Percentiles rank a stretch among this genome's conserved stretches.
Conservation (phyloP, 805 yeast species). For the Candida khao-thaluensis region DNA sequence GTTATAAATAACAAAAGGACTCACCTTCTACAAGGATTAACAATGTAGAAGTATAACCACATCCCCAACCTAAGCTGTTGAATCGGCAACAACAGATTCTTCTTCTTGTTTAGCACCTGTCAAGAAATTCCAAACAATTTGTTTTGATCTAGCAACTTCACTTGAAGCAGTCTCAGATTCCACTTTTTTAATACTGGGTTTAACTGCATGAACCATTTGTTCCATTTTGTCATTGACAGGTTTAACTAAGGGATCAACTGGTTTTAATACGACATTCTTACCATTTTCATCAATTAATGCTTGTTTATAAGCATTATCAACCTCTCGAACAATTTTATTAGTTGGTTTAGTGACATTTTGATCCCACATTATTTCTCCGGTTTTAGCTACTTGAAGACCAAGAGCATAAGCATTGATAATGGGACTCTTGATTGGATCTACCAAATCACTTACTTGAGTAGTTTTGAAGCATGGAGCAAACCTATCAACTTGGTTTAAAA, state of each 20-base stretch:
- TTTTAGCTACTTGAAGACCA: conserved; percentile 11
- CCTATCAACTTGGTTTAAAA: conserved; percentile 58
- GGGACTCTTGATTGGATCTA: conserved; percentile 53
- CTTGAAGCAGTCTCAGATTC: conserved; percentile 47
- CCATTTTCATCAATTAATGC: conserved; percentile 58
- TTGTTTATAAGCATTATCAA: conserved; percentile 51
- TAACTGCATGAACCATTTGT: conserved; percentile 39
- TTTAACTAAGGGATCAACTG: conserved; percentile 57
- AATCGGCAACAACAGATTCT: background rate
- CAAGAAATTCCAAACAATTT: conserved; percentile 13
- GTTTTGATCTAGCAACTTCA: conserved; percentile 43
- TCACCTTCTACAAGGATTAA: too few species aligned
- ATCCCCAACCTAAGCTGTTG: background rate
- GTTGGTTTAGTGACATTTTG: conserved; percentile 44
- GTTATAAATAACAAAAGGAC: too few species aligned
- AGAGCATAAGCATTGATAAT: conserved; percentile 32
- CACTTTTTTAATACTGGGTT: conserved; percentile 45
- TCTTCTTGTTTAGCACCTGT: conserved; percentile 5
- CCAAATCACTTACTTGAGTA: conserved; percentile 47
- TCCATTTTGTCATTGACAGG: conserved; percentile 61
- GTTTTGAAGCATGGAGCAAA: conserved; percentile 60
- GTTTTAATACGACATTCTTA: conserved; percentile 60
- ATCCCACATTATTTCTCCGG: conserved; percentile 14
- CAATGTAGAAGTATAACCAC: too few species aligned
- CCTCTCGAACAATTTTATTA: conserved; percentile 44